phyloP scores from a whole-genome alignment of 805 yeast species.

The Yamadazyma ubonensis region DNA sequence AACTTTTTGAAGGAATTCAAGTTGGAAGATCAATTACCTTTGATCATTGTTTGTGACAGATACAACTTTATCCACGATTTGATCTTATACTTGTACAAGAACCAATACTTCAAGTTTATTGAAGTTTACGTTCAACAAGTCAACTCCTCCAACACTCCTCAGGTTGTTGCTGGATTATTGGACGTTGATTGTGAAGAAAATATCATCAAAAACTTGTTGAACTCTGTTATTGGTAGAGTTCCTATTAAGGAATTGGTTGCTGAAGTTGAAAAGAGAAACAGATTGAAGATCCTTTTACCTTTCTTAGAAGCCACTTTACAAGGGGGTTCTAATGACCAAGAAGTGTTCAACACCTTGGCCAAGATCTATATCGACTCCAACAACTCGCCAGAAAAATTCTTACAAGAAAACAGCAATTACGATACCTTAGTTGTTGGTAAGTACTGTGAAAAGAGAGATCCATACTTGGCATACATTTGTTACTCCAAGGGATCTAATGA shows the following conservation, averaged over 20 bases:
- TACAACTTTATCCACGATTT: slow-evolving; percentile 89
- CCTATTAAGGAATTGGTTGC: slow-evolving; percentile 85
- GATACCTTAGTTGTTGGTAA: slow-evolving; percentile 95
- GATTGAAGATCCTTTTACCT: slow-evolving; percentile 87
- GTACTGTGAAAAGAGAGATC: slow-evolving; percentile 99
- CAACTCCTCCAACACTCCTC: slow-evolving; percentile 93
- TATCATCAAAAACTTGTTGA: slow-evolving; percentile 75
- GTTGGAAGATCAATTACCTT: slow-evolving; percentile 91
- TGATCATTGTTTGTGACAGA: slow-evolving; percentile 95
- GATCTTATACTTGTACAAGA: slow-evolving; percentile 89
- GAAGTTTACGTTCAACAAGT: slow-evolving; percentile 98
- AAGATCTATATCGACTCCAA: slow-evolving; percentile 97
- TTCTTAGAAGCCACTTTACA: slow-evolving; percentile 86
- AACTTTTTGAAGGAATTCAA: slow-evolving; percentile 93
- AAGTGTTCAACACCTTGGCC: slow-evolving; percentile 91
- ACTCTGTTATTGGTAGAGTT: slow-evolving; percentile 89
- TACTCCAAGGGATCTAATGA: slow-evolving; percentile 95
- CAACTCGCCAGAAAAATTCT: slow-evolving; percentile 95
- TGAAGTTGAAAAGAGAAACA: slow-evolving; percentile 95
- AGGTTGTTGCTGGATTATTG: slow-evolving; percentile 91
- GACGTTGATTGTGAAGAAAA: slow-evolving; percentile 97
- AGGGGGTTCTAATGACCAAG: slow-evolving; percentile 84
- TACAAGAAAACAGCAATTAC: slow-evolving; percentile 85
- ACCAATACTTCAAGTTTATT: slow-evolving; percentile 92
- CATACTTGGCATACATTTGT: slow-evolving; percentile 95